Percentiles rank a stretch among this genome's conserved stretches.
phyloP scores from a whole-genome alignment of 2,329 filamentous ascomycete species.

The Onygenales sp. region DNA sequence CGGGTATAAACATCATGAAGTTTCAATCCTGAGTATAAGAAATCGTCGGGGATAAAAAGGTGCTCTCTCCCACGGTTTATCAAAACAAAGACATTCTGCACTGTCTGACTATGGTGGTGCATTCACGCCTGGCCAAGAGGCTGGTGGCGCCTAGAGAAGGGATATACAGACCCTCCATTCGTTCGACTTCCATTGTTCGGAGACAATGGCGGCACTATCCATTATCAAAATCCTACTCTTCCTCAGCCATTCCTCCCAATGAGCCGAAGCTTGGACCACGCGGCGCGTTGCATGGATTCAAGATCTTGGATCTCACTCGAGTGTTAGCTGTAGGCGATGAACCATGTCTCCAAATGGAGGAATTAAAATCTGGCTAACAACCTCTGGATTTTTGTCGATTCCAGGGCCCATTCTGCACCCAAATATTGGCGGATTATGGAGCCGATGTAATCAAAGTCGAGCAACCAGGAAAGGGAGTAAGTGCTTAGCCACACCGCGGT shows the following conservation, averaged over 20 bases:
- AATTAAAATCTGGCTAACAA: background rate
- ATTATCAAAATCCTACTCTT: background rate
- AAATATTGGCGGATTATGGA: slow-evolving; percentile 39
- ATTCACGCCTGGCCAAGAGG: too few species aligned
- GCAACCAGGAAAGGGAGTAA: slow-evolving; percentile 23
- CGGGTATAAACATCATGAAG: too few species aligned
- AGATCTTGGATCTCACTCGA: slow-evolving; percentile 22
- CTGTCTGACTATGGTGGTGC: too few species aligned
- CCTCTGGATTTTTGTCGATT: background rate
- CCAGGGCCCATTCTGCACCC: slow-evolving; percentile 30
- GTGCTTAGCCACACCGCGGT: slow-evolving; percentile 17
- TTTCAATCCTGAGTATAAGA: too few species aligned
- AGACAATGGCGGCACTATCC: background rate
- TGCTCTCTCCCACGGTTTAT: background rate
- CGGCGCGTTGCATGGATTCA: slow-evolving; percentile 15
- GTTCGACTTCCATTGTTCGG: background rate
- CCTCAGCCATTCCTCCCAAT: background rate
- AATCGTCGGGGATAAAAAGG: too few species aligned
- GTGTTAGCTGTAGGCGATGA: slow-evolving; percentile 18
- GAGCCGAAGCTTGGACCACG: background rate
- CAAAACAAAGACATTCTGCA: too few species aligned
- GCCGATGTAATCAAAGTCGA: slow-evolving; percentile 35
- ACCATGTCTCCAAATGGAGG: background rate
- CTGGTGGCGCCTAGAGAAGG: too few species aligned
- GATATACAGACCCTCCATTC: too few species aligned